These are phyloP conservation scores for Daedaleopsis nitida DNA, from an alignment of 768 basidiomycete genomes.

Conservation along the genomic window DNA sequence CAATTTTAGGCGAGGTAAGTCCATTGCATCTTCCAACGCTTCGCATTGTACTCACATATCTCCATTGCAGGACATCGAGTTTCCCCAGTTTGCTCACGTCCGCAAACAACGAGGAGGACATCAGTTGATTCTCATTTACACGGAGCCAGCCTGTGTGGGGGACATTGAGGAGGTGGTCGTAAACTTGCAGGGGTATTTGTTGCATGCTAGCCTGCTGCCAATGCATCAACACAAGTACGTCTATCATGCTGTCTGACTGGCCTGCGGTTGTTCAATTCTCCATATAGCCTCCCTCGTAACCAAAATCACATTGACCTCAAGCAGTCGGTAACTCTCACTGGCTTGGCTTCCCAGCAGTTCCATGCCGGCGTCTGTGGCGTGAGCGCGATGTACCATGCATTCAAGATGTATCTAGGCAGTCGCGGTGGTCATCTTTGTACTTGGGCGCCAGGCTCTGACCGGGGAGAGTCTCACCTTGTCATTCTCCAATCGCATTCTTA, in stretches of 20 bases:
- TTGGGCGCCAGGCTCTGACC: neutral
- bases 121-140: too few species aligned
- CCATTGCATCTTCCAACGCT: too few species aligned
- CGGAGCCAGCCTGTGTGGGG: too few species aligned
- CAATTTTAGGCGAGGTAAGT: too few species aligned
- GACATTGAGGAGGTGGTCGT: neutral
- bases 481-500: neutral
- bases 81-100: too few species aligned
- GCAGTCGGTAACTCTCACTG: neutral
- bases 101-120: too few species aligned
- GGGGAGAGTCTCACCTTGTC: neutral
- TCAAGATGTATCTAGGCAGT: neutral
- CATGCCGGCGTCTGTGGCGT: neutral
- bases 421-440: neutral
- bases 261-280: neutral
- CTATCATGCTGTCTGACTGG: neutral
- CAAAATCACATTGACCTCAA: neutral
- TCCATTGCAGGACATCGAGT: too few species aligned
- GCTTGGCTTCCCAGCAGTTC: neutral
- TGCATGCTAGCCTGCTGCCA: neutral
- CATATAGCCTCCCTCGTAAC: neutral
- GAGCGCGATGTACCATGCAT: neutral
- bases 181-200: neutral
- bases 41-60: too few species aligned
- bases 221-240: neutral